A percentile compares a stretch with the other conserved stretches of the same genome.
Conservation (phyloP, 768 basidiomycete species). For the Phylloporus arenicola region DNA sequence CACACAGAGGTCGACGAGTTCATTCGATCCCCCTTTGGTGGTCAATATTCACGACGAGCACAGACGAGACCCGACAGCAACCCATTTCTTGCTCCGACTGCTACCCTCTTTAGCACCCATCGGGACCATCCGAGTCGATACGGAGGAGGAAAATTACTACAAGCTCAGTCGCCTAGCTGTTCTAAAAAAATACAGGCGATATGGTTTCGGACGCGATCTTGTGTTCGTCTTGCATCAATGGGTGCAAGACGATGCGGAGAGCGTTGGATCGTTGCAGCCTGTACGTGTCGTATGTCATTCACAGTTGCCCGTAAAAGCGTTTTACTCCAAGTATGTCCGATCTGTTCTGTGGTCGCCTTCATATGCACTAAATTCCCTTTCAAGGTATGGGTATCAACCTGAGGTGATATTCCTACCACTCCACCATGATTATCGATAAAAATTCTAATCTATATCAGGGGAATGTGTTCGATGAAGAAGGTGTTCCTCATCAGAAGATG, state of each 20-base stretch:
- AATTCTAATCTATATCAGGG: neutral
- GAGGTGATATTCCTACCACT: constrained; percentile 52
- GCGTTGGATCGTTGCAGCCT: constrained; percentile 19
- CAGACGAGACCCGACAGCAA: constrained; percentile 59
- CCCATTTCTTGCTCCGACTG: constrained; percentile 71
- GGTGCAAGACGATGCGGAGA: constrained; percentile 39
- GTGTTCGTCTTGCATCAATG: constrained; percentile 59
- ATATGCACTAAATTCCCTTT: constrained; percentile 15
- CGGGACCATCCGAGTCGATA: constrained; percentile 61
- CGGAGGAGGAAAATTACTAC: constrained; percentile 43
- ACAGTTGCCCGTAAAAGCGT: constrained; percentile 61
- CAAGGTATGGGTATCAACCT: constrained; percentile 62
- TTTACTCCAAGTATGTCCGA: constrained; percentile 64
- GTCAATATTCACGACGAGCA: constrained; percentile 16
- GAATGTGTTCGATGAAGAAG: neutral
- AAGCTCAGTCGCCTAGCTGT: constrained; percentile 73
- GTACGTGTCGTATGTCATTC: constrained; percentile 58
- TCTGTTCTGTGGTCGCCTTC: constrained; percentile 6
- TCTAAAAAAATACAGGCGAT: constrained; percentile 55
- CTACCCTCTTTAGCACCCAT: constrained; percentile 52
- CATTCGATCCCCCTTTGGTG: constrained; percentile 9
- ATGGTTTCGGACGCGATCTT: constrained; percentile 61
- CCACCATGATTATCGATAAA: neutral
- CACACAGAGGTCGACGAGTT: constrained; percentile 76
- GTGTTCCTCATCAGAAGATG: neutral